These are phyloP conservation scores for Sugiyamaella smithiae DNA, from an alignment of 805 yeast genomes.

Conservation along the genomic window DNA sequence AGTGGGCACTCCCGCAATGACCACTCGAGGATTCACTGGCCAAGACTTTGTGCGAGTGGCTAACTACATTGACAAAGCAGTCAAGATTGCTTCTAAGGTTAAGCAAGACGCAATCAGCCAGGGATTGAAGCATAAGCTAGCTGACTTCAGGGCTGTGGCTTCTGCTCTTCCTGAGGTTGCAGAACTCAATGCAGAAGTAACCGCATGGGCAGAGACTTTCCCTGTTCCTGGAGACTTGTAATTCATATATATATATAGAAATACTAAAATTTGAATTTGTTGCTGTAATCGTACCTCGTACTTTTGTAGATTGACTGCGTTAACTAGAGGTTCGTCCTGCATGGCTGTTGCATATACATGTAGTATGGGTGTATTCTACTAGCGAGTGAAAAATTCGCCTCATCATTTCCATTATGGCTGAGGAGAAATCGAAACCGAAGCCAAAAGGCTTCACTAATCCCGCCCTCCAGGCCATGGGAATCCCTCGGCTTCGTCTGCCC, in stretches of 20 bases:
- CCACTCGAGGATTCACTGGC: conserved; percentile 85
- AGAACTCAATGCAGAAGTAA: conserved; percentile 61
- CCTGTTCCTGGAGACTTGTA: conserved; percentile 79
- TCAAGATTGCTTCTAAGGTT: conserved; percentile 61
- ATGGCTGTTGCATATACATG: too few species aligned
- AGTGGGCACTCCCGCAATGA: conserved; percentile 98
- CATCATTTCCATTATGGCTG: not conserved
- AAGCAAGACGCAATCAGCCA: conserved; percentile 64
- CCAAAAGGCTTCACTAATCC: conserved; percentile 25
- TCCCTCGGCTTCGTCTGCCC: conserved; percentile 73
- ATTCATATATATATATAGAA: too few species aligned
- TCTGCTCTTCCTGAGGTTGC: conserved; percentile 59
- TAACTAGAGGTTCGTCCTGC: too few species aligned
- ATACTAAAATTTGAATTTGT: too few species aligned
- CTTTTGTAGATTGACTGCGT: too few species aligned
- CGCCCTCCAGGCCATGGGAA: conserved; percentile 60
- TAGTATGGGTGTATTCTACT: not conserved
- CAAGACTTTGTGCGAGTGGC: conserved; percentile 81
- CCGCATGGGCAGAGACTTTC: conserved; percentile 66
- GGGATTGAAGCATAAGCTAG: conserved; percentile 53
- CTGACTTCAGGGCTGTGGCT: conserved; percentile 69
- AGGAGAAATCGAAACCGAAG: conserved; percentile 6
- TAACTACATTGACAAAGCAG: conserved; percentile 74
- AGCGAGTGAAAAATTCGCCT: conserved; percentile 1
- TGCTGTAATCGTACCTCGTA: too few species aligned